Evolutionary conservation across 1,139 yeast genomes (phyloP).

Genomic region (Candida glucosophila): DNA sequence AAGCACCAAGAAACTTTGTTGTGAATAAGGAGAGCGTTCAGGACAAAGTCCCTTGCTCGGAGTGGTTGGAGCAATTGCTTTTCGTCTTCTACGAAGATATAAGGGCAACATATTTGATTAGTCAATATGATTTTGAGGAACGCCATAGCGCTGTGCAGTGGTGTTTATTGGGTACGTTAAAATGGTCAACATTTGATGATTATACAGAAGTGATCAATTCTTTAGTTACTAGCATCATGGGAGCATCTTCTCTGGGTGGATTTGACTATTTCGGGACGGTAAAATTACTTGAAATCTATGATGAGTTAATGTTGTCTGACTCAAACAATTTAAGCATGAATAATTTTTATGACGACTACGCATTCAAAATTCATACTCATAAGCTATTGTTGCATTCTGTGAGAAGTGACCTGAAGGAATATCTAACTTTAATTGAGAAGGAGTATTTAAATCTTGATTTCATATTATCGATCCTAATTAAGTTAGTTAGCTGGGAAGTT

Average conservation of each 20-base stretch:
- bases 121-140: slow-evolving; percentile 20
- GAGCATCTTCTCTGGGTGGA: slow-evolving; percentile 22
- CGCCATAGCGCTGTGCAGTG: slow-evolving; percentile 37
- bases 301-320: slow-evolving; percentile 33
- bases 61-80: slow-evolving; percentile 35
- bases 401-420: slow-evolving; percentile 13
- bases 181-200: slow-evolving; percentile 35
- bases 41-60: slow-evolving; percentile 19
- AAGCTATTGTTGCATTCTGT: slow-evolving; percentile 26
- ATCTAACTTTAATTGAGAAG: slow-evolving; percentile 16
- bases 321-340: slow-evolving; percentile 22
- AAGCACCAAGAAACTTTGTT: slow-evolving; percentile 8
- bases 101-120: slow-evolving; percentile 20
- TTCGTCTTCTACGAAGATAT: slow-evolving; percentile 31
- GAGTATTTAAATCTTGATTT: slow-evolving; percentile 28
- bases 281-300: slow-evolving; percentile 30
- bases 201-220: slow-evolving; percentile 31
- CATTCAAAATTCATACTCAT: slow-evolving; percentile 20
- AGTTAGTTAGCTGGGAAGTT: slow-evolving; percentile 29
- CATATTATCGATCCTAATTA: slow-evolving; percentile 24
- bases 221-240: slow-evolving; percentile 32
- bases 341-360: slow-evolving; percentile 21
- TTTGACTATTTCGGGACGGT: slow-evolving; percentile 33
- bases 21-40: slow-evolving; percentile 9
- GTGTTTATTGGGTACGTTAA: slow-evolving; percentile 33